Evolutionary conservation across 2,329 filamentous ascomycete species (phyloP), one percentile per base, ranked within the genome.

Genomic region (Arthrinium puccinioides): DNA sequence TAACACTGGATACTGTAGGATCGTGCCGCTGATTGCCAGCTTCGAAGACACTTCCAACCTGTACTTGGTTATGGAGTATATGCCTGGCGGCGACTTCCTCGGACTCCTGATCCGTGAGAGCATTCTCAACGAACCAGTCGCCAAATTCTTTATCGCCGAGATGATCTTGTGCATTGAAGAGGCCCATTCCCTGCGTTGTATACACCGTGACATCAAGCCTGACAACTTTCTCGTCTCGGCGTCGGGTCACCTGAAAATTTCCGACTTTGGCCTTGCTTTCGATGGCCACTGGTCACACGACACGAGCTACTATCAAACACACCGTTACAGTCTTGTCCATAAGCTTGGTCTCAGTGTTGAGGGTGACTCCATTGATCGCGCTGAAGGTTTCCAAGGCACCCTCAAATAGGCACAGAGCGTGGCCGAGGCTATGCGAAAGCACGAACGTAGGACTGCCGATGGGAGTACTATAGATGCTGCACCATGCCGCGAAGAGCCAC

Each of bases 31-130:
- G 24, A 74, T 95, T 35, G 74, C 86, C 34, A 92, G 87, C 53
- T 97, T 97, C 47, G 87, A 97, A 58, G 92, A 97, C 56, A 67
- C 75, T 24, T 73, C 76, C 28, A 87, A 86, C 49, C 70, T 98
- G 6, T 97, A 97, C 52, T 76, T 98, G 6, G 84, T 96, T 36
- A 96, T 97, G 88, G 89, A 97, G 42, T 98, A 94, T 55, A 96
- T 96, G 87, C 83, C 94, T 3, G 92, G 90, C 0, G 90, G 92
- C 0, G 90, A 98, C 56, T 97, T 98, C 48, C 70, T 98, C 1
- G 86, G 86, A 2, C 62, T 96, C 1, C 65, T 98, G 13, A 84
- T 96, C 38, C 79, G 89, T 13, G 85, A 94, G 53, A 88, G 92
- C 43, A 76, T 86, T 3, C 69, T 98, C 2, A 79, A 79, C 38